Base-by-base conservation (phyloP, 352 stramenopile species). In the Phytopythium chamaehyphon region DNA sequence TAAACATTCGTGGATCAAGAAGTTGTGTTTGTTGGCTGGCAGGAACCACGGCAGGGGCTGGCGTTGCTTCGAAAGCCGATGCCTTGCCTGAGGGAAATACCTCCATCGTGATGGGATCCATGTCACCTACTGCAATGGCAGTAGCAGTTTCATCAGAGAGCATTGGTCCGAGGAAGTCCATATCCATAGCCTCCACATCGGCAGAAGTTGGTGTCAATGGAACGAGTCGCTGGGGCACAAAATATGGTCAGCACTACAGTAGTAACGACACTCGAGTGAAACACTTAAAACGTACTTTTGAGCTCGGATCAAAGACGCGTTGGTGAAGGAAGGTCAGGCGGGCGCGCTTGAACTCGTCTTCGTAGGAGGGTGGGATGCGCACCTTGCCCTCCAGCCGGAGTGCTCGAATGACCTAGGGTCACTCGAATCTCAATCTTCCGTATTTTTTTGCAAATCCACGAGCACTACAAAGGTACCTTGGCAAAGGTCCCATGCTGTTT, bases 311-410 rank as follows among this genome's bases (percentile, higher is more conserved):
- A 59, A 74, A 91, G 21, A 91, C 77, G 2, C 76, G 73, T 51
- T 91, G 80, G 50, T 89, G 76, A 1, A 65, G 72, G 51, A 91
- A 91, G 15, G 80, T 91, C 35, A 87, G 64, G 9, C 74, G 42
- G 15, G 80, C 77, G 46, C 71, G 69, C 45, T 59, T 66, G 47
- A 91, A 87, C 15, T 86, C 66, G 11, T 63, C 64, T 62, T 89
- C 80, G 63, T 91, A 91, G 0, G 66, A 70, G 6, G 40, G 37
- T 1, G 75, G 66, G 35, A 91, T 56, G 38, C 60, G 59, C 5
- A 77, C 49, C 60, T 90, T 90, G 23, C 76, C 76, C 62, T 87
- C 79, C 19, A 90, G 62, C 28, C 75, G 76, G 45, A 90, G 54
- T 6, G 66, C 65, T 31, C 66, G 64, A 51, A 89, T 61, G 31